Base-by-base conservation (phyloP, 176 grass and related monocot species). In the Bromus sterilis region DNA sequence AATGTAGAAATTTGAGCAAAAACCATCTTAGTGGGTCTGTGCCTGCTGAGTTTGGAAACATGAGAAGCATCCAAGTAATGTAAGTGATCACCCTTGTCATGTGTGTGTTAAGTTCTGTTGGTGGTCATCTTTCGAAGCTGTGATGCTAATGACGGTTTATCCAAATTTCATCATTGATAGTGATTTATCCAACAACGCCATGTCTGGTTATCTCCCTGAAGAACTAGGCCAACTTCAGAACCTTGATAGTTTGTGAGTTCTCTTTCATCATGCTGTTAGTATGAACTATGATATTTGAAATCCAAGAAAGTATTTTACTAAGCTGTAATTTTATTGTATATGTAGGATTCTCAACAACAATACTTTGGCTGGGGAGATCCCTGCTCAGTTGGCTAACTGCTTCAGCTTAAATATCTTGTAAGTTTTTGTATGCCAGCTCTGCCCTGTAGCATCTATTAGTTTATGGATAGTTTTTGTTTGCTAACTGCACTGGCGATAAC, bases 271-370 rank as follows among this genome's bases (percentile, higher is more conserved):
- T 83, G 40, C 49, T 63, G n/a, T 42, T 33, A 15, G 41, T 30
- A 35, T 76, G 41, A 75, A 43, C 24, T 77, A 29, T 71, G 40
- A 75, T 44, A 21, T 75, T 53, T 40, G 32, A 68, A 75, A 48
- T 44, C 7, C 21, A 53, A 10, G 0, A 42, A 76, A 66, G 8
- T 65, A 76, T 61, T 83, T 36, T 84, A 84, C 39, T 7, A 16
- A 68, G 15, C 21, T 77, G 8, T 59, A n/a, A 14, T 46, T 51
- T 56, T 77, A 5, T 58, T 75, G 31, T 73, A 25, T 88, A 25
- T 86, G 66, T 53, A 99, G 97, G 89, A 96, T 99, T 85, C 89
- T 99, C 73, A 92, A 93, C 78, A 93, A 95, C 89, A 99, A 99
- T 83, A 88, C 78, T 85, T 82, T 99, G 57, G 79, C 83, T 80